A percentile compares a stretch with the other conserved stretches of the same genome.
Evolutionary conservation across 331 rosid genomes (phyloP).

Genomic region (Erythrophleum ivorense): DNA sequence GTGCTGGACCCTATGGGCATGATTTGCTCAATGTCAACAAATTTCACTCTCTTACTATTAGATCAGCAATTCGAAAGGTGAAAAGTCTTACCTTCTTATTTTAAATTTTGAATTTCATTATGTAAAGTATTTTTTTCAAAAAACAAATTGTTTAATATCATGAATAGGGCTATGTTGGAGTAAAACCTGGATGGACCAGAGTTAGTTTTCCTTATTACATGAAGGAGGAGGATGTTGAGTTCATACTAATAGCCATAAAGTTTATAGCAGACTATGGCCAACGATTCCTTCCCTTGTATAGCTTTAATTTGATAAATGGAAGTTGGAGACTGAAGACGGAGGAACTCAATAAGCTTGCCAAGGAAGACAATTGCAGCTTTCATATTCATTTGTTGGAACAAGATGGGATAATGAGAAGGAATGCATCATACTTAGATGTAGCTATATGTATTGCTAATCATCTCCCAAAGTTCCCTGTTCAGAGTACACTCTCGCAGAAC

Average conservation of each 20-base stretch:
- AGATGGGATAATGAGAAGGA: conserved; percentile 20
- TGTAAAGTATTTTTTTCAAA: background rate
- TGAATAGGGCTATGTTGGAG: conserved; percentile 72
- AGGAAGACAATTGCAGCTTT: conserved; percentile 32
- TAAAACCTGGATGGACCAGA: conserved; percentile 92
- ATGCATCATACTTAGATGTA: conserved; percentile 43
- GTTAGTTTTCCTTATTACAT: conserved; percentile 60
- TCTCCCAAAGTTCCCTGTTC: conserved; percentile 67
- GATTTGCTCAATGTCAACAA: conserved; percentile 62
- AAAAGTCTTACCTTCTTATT: background rate
- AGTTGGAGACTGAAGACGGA: conserved; percentile 45
- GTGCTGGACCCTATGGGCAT: conserved; percentile 95
- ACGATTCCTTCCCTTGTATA: conserved; percentile 45
- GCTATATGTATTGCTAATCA: conserved; percentile 57
- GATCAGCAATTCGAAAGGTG: conserved; percentile 74
- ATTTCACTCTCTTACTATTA: conserved; percentile 54
- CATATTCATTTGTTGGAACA: conserved; percentile 15
- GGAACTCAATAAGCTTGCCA: conserved; percentile 20
- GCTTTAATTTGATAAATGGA: conserved; percentile 43
- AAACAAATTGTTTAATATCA: background rate
- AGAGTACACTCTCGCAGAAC: conserved; percentile 45
- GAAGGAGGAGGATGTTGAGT: conserved; percentile 45
- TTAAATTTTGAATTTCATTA: background rate
- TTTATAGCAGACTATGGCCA: conserved; percentile 50
- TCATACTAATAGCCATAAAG: conserved; percentile 45